Conservation (phyloP, 2,329 filamentous ascomycete genomes). For the Tolypocladium pustulatum region DNA sequence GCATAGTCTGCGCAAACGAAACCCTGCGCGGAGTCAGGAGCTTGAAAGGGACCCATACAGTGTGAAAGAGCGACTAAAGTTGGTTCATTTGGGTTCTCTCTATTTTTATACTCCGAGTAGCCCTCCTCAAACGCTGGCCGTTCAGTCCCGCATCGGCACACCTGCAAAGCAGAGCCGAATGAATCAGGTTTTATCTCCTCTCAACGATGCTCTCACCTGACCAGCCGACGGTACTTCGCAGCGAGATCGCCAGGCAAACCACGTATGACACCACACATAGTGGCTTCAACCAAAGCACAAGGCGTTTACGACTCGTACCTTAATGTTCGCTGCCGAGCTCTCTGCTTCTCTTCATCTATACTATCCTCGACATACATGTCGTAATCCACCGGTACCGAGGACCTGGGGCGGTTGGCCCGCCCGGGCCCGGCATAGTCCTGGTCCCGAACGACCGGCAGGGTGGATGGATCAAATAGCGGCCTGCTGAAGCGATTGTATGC, state of each 20-base stretch:
- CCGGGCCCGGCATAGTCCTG: background rate
- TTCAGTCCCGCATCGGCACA: background rate
- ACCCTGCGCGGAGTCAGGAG: background rate
- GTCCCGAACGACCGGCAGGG: background rate
- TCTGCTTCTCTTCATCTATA: background rate
- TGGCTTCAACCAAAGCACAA: background rate
- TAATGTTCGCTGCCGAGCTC: background rate
- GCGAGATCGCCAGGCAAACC: background rate
- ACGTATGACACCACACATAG: background rate
- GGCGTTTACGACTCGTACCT: background rate
- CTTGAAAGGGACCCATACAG: background rate
- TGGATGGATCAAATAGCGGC: conserved; percentile 13
- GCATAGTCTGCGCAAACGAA: too few species aligned
- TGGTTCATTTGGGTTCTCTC: background rate
- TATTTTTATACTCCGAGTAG: background rate
- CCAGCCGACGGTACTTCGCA: too few species aligned
- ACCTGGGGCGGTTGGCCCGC: background rate
- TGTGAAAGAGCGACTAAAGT: background rate
- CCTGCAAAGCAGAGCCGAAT: background rate
- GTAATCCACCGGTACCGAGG: background rate
- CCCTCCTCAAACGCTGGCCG: background rate
- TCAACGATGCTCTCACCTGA: too few species aligned
- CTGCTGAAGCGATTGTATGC: conserved; percentile 38
- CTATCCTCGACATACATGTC: background rate
- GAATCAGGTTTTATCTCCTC: too few species aligned